Evolutionary conservation across 1,139 yeast genomes (phyloP).

Genomic region (Kodamaea fungicola): DNA sequence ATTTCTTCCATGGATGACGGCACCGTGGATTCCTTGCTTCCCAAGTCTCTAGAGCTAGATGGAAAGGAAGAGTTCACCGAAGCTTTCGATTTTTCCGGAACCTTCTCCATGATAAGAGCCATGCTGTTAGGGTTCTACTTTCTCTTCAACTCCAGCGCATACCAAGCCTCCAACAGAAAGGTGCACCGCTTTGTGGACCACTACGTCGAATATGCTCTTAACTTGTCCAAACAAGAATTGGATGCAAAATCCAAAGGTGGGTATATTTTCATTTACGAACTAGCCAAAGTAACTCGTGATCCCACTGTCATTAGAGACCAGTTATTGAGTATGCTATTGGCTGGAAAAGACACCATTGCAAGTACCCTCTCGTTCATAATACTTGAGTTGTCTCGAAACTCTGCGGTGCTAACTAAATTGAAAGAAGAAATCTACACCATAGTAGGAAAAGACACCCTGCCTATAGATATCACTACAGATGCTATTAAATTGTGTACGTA

Average conservation of each 20-base stretch:
- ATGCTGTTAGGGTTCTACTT: slow-evolving; percentile 26
- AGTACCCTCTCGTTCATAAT: slow-evolving; percentile 39
- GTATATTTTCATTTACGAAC: slow-evolving; percentile 42
- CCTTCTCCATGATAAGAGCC: slow-evolving; percentile 26
- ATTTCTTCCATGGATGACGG: slow-evolving; percentile 28
- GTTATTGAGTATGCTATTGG: slow-evolving; percentile 40
- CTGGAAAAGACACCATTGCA: slow-evolving; percentile 48
- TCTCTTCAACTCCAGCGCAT: slow-evolving; percentile 25
- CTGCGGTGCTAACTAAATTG: slow-evolving; percentile 30
- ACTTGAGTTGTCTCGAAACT: slow-evolving; percentile 40
- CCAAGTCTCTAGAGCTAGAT: slow-evolving; percentile 18
- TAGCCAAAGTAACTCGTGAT: slow-evolving; percentile 42
- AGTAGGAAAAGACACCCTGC: slow-evolving; percentile 30
- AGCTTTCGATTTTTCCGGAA: slow-evolving; percentile 31
- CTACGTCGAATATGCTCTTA: slow-evolving; percentile 30
- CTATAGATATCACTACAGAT: slow-evolving; percentile 41
- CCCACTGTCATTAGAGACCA: slow-evolving; percentile 41
- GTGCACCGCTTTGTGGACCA: slow-evolving; percentile 27
- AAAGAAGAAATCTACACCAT: slow-evolving; percentile 26
- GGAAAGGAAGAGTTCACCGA: slow-evolving; percentile 22
- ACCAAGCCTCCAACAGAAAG: slow-evolving; percentile 18
- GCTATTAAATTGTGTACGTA: slow-evolving; percentile 47
- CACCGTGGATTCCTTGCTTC: slow-evolving; percentile 3
- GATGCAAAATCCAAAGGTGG: slow-evolving; percentile 34
- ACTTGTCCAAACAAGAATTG: slow-evolving; percentile 27